These are phyloP conservation scores for Viola pubescens DNA, from an alignment of 441 rosid genomes.

Conservation along the genomic window DNA sequence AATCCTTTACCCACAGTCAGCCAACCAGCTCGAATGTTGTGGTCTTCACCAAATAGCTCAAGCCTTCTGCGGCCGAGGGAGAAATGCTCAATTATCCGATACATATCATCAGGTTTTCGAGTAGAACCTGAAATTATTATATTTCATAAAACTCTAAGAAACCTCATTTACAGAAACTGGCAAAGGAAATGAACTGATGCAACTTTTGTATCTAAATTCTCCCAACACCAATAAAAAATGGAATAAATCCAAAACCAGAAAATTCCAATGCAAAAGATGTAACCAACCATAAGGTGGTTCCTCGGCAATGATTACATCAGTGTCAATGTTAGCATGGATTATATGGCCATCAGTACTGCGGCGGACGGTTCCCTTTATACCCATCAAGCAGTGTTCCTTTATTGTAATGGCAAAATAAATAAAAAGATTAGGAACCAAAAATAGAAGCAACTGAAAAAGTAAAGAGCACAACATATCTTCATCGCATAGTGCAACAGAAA, in stretches of 20 bases:
- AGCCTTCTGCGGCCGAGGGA: slow-evolving; percentile 96
- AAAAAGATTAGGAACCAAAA: slow-evolving; percentile 10
- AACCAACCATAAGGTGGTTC: slow-evolving; percentile 94
- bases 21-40: slow-evolving; percentile 95
- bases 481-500: slow-evolving; percentile 18
- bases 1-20: slow-evolving; percentile 85
- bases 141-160: slow-evolving; percentile 11
- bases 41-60: slow-evolving; percentile 98
- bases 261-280: neutral
- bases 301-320: slow-evolving; percentile 97
- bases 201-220: neutral
- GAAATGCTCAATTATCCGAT: slow-evolving; percentile 92
- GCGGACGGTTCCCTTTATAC: slow-evolving; percentile 96
- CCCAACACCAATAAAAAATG: too few species aligned
- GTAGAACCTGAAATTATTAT: slow-evolving; percentile 72
- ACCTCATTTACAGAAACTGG: neutral
- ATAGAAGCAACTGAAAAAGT: neutral
- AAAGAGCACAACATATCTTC: neutral
- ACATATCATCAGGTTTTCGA: slow-evolving; percentile 98
- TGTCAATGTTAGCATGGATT: slow-evolving; percentile 96
- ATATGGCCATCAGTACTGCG: slow-evolving; percentile 99
- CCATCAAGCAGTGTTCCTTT: slow-evolving; percentile 99
- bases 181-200: neutral
- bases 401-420: slow-evolving; percentile 17
- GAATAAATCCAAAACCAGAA: too few species aligned